phyloP scores from a whole-genome alignment of 2,329 filamentous ascomycete genomes.

The Chalara sp. region DNA sequence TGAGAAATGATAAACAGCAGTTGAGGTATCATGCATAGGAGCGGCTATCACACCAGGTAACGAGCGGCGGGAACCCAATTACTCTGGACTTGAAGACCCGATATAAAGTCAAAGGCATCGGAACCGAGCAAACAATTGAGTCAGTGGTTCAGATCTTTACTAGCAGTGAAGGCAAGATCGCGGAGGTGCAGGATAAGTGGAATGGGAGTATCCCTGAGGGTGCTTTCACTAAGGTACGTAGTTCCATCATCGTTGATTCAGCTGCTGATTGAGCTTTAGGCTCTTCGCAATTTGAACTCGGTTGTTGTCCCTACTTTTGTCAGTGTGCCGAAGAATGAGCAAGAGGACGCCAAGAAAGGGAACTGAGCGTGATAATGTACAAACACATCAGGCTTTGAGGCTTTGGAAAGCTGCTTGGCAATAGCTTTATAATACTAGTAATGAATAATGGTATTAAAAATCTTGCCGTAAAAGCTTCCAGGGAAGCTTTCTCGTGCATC shows the following conservation, averaged over 20 bases:
- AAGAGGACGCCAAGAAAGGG: not conserved
- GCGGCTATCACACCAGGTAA: slow-evolving; percentile 47
- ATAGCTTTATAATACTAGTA: too few species aligned
- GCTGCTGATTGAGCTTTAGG: not conserved
- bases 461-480: too few species aligned
- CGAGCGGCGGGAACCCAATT: slow-evolving; percentile 51
- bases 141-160: slow-evolving; percentile 39
- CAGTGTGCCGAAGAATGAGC: not conserved
- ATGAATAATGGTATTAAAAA: too few species aligned
- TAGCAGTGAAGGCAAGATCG: not conserved
- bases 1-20: not conserved
- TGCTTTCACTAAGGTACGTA: not conserved
- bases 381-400: too few species aligned
- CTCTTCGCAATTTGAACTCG: not conserved
- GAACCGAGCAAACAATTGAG: slow-evolving; percentile 42
- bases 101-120: slow-evolving; percentile 47
- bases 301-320: not conserved
- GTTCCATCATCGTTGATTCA: not conserved
- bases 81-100: slow-evolving; percentile 45
- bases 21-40: slow-evolving; percentile 19
- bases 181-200: not conserved
- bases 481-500: too few species aligned
- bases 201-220: not conserved
- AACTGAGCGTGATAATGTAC: too few species aligned
- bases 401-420: too few species aligned